Conservation (phyloP, 202 grass and related monocot genomes). For the Sporobolus alterniflorus region DNA sequence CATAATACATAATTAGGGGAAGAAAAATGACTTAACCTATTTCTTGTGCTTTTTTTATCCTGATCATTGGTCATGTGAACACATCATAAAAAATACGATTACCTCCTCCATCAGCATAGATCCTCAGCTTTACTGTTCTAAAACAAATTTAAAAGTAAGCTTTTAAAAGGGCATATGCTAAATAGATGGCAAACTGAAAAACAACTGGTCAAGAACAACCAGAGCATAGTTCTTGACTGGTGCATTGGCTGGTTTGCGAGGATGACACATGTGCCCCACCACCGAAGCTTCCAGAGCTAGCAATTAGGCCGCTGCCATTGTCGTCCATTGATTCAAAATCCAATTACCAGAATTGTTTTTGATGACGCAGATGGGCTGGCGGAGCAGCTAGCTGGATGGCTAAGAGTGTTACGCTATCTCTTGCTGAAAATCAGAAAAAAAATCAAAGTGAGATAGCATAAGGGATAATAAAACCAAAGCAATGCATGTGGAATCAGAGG, state of each 20-base stretch:
- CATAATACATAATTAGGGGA: background rate
- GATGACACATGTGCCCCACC: too few species aligned
- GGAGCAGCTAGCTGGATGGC: too few species aligned
- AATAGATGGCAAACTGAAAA: too few species aligned
- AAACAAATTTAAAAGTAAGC: slow-evolving; percentile 42
- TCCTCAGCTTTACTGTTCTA: slow-evolving; percentile 79
- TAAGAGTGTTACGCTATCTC: too few species aligned
- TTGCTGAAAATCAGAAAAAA: slow-evolving; percentile 60
- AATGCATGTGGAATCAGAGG: background rate
- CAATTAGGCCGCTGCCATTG: too few species aligned
- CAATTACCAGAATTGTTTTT: too few species aligned
- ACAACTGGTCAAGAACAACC: slow-evolving; percentile 84
- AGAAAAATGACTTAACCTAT: slow-evolving; percentile 43
- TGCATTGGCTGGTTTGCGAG: slow-evolving; percentile 29
- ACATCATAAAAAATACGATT: slow-evolving; percentile 77
- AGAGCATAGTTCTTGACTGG: slow-evolving; percentile 58
- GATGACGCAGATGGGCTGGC: too few species aligned
- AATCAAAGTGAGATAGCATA: background rate
- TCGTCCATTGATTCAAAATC: too few species aligned
- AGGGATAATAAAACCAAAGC: background rate
- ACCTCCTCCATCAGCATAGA: slow-evolving; percentile 83
- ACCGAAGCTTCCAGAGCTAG: too few species aligned
- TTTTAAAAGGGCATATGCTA: slow-evolving; percentile 20
- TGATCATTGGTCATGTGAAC: slow-evolving; percentile 59
- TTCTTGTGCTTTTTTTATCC: slow-evolving; percentile 42